Conservation (phyloP, 2,329 filamentous ascomycete species). For the Metarhizium rileyi region DNA sequence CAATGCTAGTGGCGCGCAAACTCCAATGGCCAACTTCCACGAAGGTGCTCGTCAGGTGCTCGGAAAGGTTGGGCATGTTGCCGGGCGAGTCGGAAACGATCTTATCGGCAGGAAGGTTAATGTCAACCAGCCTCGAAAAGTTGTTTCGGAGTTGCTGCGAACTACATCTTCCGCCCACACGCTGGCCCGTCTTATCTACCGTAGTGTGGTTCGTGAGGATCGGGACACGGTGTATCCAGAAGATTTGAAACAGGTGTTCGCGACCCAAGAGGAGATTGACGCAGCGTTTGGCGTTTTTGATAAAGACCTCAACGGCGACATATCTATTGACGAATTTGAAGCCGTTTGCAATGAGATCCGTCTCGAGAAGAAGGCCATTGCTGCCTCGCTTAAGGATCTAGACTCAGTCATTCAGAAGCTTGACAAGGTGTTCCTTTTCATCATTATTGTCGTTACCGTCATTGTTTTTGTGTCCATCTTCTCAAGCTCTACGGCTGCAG, state of each 20-base stretch:
- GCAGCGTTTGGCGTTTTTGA: constrained; percentile 89
- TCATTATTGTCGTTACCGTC: constrained; percentile 70
- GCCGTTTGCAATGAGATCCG: constrained; percentile 90
- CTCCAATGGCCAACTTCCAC: constrained; percentile 64
- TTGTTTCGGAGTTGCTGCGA: constrained; percentile 67
- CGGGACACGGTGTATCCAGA: constrained; percentile 68
- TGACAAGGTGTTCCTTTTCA: constrained; percentile 79
- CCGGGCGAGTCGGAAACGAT: constrained; percentile 79
- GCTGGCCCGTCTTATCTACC: constrained; percentile 77
- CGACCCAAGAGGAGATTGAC: constrained; percentile 75
- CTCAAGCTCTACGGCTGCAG: constrained; percentile 80
- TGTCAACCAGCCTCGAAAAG: constrained; percentile 72
- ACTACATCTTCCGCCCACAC: constrained; percentile 69
- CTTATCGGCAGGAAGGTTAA: constrained; percentile 70
- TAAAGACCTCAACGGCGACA: constrained; percentile 93
- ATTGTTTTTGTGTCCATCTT: constrained; percentile 85
- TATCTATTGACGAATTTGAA: constrained; percentile 90
- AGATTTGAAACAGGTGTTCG: constrained; percentile 70
- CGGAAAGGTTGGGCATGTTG: constrained; percentile 74
- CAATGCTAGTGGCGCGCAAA: constrained; percentile 52
- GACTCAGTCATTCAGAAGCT: constrained; percentile 89
- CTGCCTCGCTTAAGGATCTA: constrained; percentile 85
- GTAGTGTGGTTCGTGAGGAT: constrained; percentile 68
- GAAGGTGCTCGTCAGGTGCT: constrained; percentile 67
- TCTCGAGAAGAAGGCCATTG: constrained; percentile 89